phyloP scores from a whole-genome alignment of 1,284 basidiomycete species.

The Cryptococcus sp. region DNA sequence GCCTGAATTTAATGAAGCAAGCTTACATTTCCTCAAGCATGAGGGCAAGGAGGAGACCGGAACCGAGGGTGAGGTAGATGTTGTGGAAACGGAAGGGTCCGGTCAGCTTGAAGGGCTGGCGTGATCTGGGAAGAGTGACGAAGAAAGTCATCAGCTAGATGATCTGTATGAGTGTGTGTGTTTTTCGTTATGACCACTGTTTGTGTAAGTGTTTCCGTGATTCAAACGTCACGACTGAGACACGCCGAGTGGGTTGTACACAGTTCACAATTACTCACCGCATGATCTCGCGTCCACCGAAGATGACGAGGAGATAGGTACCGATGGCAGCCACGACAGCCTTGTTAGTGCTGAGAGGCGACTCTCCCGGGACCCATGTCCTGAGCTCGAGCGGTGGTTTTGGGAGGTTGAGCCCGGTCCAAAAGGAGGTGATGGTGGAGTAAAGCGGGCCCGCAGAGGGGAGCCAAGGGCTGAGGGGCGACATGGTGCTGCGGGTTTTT shows the following conservation, averaged over 20 bases:
- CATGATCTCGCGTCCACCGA: conserved; percentile 83
- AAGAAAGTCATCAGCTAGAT: background rate
- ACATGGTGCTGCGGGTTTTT: conserved; percentile 15
- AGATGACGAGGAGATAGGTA: conserved; percentile 85
- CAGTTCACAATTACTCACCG: conserved; percentile 53
- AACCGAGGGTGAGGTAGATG: conserved; percentile 78
- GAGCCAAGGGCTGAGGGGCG: conserved; percentile 31
- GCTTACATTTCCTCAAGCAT: conserved; percentile 82
- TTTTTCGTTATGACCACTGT: background rate
- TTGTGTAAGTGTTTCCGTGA: no score
- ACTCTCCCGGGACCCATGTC: conserved; percentile 53
- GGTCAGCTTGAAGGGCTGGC: conserved; percentile 74
- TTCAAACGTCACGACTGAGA: no score
- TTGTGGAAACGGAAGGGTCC: conserved; percentile 91
- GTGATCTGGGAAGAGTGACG: conserved; percentile 52
- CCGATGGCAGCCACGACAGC: conserved; percentile 70
- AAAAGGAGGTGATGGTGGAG: conserved; percentile 36
- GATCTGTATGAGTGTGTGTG: background rate
- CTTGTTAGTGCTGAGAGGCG: conserved; percentile 76
- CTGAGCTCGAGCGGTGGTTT: conserved; percentile 35
- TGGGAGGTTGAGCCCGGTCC: conserved; percentile 34
- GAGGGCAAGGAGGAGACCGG: conserved; percentile 73
- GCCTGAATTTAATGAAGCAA: background rate
- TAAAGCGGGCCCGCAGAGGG: conserved; percentile 44
- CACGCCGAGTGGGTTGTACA: background rate